phyloP scores from a whole-genome alignment of 257 asterid genomes.

The Schizonepeta tenuifolia region DNA sequence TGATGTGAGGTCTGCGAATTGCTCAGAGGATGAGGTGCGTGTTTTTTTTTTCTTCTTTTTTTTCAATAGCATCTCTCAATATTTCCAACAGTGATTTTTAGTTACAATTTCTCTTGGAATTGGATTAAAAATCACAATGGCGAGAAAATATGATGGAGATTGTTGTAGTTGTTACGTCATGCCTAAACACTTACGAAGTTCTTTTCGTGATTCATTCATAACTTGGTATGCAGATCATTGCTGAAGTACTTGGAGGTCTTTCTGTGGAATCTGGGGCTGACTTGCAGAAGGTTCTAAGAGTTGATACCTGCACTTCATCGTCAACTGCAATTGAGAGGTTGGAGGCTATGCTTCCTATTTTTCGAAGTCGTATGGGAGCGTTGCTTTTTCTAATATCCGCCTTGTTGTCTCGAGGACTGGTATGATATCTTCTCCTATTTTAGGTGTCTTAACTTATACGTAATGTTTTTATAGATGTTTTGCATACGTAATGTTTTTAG shows the following conservation, averaged over 20 bases:
- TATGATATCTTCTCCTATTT: conserved; percentile 39
- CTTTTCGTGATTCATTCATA: conserved; percentile 4
- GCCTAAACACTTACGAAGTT: not conserved
- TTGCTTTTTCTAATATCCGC: conserved; percentile 91
- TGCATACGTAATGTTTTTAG: not conserved
- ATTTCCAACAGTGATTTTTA: not conserved
- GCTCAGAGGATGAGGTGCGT: conserved; percentile 74
- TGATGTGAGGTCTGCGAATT: conserved; percentile 45
- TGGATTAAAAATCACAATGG: conserved; percentile 2
- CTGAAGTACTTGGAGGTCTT: conserved; percentile 72
- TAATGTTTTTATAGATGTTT: not conserved
- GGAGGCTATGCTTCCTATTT: conserved; percentile 76
- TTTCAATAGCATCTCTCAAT: not conserved
- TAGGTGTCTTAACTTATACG: not conserved
- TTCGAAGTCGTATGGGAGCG: conserved; percentile 95
- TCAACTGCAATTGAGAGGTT: conserved; percentile 61
- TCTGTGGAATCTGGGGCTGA: conserved; percentile 78
- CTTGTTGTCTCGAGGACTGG: conserved; percentile 93
- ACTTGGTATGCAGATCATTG: conserved; percentile 54
- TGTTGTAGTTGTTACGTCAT: not conserved
- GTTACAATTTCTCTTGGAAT: not conserved
- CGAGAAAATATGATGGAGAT: conserved; percentile 21
- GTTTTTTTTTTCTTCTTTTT: too few species aligned
- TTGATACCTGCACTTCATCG: conserved; percentile 59
- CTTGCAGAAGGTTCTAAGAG: conserved; percentile 70